These are phyloP conservation scores for Emergomyces pasteurianus DNA, from an alignment of 2,329 filamentous ascomycete species.

Conservation along the genomic window DNA sequence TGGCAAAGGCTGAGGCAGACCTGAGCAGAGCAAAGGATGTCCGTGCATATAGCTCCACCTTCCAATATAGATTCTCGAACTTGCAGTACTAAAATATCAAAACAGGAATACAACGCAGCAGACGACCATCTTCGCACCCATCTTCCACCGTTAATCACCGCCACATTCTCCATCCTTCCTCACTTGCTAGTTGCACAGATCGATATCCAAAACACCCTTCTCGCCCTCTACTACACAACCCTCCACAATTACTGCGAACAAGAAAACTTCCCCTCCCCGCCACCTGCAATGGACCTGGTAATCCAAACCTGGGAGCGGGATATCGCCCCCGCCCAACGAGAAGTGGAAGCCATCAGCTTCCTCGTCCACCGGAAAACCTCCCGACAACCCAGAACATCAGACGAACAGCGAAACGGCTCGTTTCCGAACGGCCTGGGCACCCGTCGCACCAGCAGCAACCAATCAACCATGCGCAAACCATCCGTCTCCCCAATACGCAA, in stretches of 20 bases:
- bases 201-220: constrained; percentile 62
- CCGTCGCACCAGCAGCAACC: constrained; percentile 28
- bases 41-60: constrained; percentile 13
- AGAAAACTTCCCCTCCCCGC: constrained; percentile 56
- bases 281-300: constrained; percentile 61
- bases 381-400: constrained; percentile 42
- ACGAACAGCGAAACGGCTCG: constrained; percentile 36
- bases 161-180: constrained; percentile 62
- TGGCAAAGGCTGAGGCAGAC: constrained; percentile 62
- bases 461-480: constrained; percentile 21
- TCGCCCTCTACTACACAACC: constrained; percentile 67
- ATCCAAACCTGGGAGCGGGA: constrained; percentile 52
- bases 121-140: constrained; percentile 62
- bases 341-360: constrained; percentile 53
- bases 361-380: constrained; percentile 54
- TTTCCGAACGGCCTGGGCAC: constrained; percentile 20
- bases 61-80: not conserved
- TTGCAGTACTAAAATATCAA: constrained; percentile 9
- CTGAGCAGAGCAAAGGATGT: constrained; percentile 54
- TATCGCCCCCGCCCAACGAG: constrained; percentile 51
- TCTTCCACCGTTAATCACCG: constrained; percentile 58
- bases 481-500: constrained; percentile 19
- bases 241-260: constrained; percentile 62
- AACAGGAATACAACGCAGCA: constrained; percentile 57
- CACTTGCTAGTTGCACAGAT: constrained; percentile 59